Evolutionary conservation across 306 rosid genomes (phyloP).

Genomic region (Quercus rubra): DNA sequence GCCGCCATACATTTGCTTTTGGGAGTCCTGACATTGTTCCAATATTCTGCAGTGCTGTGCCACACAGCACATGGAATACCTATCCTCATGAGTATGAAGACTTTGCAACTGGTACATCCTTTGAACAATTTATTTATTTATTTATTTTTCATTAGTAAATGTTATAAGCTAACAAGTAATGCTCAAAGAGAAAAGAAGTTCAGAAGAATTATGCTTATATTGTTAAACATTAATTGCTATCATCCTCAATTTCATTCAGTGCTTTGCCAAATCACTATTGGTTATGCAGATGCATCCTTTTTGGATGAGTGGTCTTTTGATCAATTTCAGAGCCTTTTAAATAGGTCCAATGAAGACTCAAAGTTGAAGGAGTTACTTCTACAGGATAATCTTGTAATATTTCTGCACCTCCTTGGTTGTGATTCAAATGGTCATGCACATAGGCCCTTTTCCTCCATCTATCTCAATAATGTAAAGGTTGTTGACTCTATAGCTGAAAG

Average conservation of each 20-base stretch:
- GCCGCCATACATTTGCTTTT: constrained; percentile 70
- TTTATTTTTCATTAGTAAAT: not conserved
- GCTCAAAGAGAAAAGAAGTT: not conserved
- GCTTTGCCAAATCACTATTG: constrained; percentile 16
- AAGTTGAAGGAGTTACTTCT: constrained; percentile 59
- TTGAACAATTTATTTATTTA: not conserved
- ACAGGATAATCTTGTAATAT: constrained; percentile 71
- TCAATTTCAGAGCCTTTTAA: constrained; percentile 71
- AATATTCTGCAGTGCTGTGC: constrained; percentile 76
- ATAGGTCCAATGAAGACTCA: constrained; percentile 63
- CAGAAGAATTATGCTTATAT: not conserved
- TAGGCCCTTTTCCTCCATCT: constrained; percentile 72
- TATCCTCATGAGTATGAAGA: constrained; percentile 86
- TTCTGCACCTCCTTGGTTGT: constrained; percentile 87
- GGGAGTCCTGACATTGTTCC: constrained; percentile 96
- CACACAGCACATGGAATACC: constrained; percentile 78
- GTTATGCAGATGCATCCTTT: constrained; percentile 81
- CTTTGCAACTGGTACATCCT: constrained; percentile 69
- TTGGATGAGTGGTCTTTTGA: constrained; percentile 92
- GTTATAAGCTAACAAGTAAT: not conserved
- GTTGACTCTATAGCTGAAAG: constrained; percentile 82
- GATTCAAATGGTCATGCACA: constrained; percentile 97
- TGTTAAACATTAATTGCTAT: not conserved
- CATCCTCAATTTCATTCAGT: constrained; percentile 10
- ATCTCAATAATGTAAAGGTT: constrained; percentile 88